Evolutionary conservation across 257 asterid genomes (phyloP).

Genomic region (Avicennia marina): DNA sequence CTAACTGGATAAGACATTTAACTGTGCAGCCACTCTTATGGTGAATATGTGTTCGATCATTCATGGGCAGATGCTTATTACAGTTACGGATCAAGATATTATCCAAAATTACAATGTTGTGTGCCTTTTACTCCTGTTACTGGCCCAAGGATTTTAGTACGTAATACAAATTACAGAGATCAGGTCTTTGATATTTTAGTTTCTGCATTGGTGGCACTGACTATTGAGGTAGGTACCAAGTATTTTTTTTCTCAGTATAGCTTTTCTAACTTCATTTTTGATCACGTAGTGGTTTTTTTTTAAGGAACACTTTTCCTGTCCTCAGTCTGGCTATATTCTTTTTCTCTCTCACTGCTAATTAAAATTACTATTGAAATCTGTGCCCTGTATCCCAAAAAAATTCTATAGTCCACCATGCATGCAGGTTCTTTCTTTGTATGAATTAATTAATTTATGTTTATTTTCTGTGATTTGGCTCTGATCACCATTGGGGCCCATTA

Average conservation of each 20-base stretch:
- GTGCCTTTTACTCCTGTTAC: slow-evolving; percentile 98
- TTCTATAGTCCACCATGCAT: background rate
- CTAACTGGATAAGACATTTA: background rate
- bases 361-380: background rate
- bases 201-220: slow-evolving; percentile 79
- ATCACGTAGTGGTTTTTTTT: slow-evolving; percentile 6
- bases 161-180: slow-evolving; percentile 58
- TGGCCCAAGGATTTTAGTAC: slow-evolving; percentile 88
- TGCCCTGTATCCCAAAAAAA: background rate
- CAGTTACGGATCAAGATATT: slow-evolving; percentile 78
- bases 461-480: background rate
- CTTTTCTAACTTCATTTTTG: background rate
- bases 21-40: slow-evolving; percentile 89
- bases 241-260: slow-evolving; percentile 3
- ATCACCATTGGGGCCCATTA: background rate
- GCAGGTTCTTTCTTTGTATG: background rate
- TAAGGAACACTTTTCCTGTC: background rate
- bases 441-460: background rate
- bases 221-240: slow-evolving; percentile 51
- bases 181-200: slow-evolving; percentile 81
- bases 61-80: slow-evolving; percentile 98
- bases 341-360: slow-evolving; percentile 12
- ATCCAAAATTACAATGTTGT: slow-evolving; percentile 86
- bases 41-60: slow-evolving; percentile 97
- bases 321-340: background rate